These are phyloP conservation scores for Cyclanthera cordifolia DNA, from an alignment of 306 rosid species.

Conservation along the genomic window DNA sequence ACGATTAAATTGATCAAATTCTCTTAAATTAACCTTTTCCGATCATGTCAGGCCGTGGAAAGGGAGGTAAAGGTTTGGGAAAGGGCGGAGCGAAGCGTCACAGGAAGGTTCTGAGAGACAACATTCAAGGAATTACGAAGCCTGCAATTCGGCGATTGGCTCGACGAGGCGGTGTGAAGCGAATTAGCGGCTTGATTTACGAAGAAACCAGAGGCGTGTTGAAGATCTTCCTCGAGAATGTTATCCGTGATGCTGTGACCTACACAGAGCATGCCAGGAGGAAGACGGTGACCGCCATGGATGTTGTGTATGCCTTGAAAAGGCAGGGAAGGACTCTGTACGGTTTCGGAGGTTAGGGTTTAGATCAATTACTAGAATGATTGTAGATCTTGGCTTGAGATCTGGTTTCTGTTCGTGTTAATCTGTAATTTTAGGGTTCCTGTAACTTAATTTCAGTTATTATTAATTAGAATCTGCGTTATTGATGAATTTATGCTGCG, in stretches of 20 bases:
- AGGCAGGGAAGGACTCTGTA: constrained; percentile 19
- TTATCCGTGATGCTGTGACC: constrained; percentile 27
- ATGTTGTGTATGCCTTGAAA: constrained; percentile 20
- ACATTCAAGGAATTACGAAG: constrained; percentile 21
- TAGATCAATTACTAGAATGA: too few relatives aligned
- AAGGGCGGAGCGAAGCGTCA: neutral
- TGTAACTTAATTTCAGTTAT: too few relatives aligned
- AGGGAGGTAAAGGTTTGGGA: neutral
- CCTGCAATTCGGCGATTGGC: constrained; percentile 27
- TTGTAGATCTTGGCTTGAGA: too few relatives aligned
- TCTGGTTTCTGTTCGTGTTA: too few relatives aligned
- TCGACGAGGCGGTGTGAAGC: constrained; percentile 27
- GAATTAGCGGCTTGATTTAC: constrained; percentile 22
- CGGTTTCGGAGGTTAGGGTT: neutral
- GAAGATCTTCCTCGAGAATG: constrained; percentile 25
- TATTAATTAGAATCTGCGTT: too few relatives aligned
- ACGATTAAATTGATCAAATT: too few relatives aligned
- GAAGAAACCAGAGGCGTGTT: constrained; percentile 27
- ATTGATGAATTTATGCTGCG: too few relatives aligned
- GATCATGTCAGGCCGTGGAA: neutral
- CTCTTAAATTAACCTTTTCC: too few relatives aligned
- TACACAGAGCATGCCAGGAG: constrained; percentile 24
- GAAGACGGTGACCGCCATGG: constrained; percentile 26
- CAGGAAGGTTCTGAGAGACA: neutral
- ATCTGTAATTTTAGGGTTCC: too few relatives aligned